A percentile compares a stretch with the other conserved stretches of the same genome.
Evolutionary conservation across 2,329 filamentous ascomycete species (phyloP).

Genomic region (Aureobasidium sp.): DNA sequence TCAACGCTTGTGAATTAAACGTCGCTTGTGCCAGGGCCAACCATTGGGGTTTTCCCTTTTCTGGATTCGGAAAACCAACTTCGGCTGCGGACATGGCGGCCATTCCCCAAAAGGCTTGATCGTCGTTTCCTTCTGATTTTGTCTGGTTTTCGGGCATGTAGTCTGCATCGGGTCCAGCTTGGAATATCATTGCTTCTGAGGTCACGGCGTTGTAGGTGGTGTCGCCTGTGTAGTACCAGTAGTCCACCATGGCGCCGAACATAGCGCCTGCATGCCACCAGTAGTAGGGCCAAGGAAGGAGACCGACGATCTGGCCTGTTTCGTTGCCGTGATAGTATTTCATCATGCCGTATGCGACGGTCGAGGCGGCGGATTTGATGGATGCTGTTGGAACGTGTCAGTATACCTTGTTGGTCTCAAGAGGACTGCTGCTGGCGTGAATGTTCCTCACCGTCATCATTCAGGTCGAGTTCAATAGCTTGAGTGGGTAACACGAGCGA

Average conservation of each 20-base stretch:
- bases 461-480: background rate
- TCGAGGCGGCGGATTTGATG: conserved; percentile 29
- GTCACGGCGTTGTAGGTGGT: conserved; percentile 33
- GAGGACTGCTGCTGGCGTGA: background rate
- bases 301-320: conserved; percentile 38
- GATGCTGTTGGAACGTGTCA: conserved; percentile 17
- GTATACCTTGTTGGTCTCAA: too few species aligned
- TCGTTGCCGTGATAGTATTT: conserved; percentile 40
- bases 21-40: conserved; percentile 69
- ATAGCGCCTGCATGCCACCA: conserved; percentile 59
- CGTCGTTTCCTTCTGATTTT: conserved; percentile 39
- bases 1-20: conserved; percentile 65
- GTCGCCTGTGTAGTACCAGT: conserved; percentile 39
- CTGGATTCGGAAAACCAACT: conserved; percentile 60
- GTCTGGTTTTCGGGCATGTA: conserved; percentile 33
- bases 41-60: conserved; percentile 56
- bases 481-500: background rate
- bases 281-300: conserved; percentile 55
- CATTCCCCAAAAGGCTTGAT: conserved; percentile 73
- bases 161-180: conserved; percentile 33
- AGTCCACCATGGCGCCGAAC: conserved; percentile 55
- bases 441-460: background rate
- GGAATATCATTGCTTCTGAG: conserved; percentile 35
- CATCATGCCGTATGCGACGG: conserved; percentile 37
- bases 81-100: conserved; percentile 72